A percentile compares a stretch with the other conserved stretches of the same genome.
Evolutionary conservation across 371 early-diverging fungal species (phyloP).

Genomic region (Massospora cicadina): DNA sequence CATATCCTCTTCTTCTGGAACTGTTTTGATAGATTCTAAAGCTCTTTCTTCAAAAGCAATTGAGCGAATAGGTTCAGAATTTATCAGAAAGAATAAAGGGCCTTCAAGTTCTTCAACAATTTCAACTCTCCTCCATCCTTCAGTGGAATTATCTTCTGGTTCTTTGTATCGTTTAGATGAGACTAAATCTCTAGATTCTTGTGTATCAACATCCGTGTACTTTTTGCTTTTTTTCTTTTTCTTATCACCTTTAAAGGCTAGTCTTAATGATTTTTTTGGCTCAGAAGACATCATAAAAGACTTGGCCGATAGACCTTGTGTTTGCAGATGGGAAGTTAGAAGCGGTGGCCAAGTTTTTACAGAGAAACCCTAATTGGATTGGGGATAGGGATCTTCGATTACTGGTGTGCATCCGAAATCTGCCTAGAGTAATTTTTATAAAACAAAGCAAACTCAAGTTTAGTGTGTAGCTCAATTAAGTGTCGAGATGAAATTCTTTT

Average conservation of each 20-base stretch:
- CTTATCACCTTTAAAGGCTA: neutral
- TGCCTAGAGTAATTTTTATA: no score
- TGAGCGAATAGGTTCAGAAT: conserved; percentile 13
- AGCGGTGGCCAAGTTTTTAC: no score
- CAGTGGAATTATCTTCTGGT: neutral
- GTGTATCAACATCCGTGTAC: neutral
- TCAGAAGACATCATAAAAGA: neutral
- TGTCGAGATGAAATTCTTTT: no score
- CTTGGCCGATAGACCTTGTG: neutral
- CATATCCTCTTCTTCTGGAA: neutral
- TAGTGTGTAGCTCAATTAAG: no score
- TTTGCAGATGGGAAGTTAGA: no score
- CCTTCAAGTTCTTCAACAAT: conserved; percentile 10
- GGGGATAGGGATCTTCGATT: no score
- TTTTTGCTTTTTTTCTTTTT: neutral
- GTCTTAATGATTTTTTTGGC: neutral
- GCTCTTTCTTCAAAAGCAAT: conserved; percentile 11
- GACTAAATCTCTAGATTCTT: neutral
- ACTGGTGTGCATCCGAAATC: no score
- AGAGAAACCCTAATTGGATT: no score
- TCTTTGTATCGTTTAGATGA: neutral
- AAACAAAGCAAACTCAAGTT: no score
- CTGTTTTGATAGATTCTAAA: conserved; percentile 5
- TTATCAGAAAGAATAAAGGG: conserved; percentile 13
- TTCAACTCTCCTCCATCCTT: conserved; percentile 13